Evolutionary conservation across 2,329 filamentous ascomycete species (phyloP).

Genomic region (Cordyceps javanica): DNA sequence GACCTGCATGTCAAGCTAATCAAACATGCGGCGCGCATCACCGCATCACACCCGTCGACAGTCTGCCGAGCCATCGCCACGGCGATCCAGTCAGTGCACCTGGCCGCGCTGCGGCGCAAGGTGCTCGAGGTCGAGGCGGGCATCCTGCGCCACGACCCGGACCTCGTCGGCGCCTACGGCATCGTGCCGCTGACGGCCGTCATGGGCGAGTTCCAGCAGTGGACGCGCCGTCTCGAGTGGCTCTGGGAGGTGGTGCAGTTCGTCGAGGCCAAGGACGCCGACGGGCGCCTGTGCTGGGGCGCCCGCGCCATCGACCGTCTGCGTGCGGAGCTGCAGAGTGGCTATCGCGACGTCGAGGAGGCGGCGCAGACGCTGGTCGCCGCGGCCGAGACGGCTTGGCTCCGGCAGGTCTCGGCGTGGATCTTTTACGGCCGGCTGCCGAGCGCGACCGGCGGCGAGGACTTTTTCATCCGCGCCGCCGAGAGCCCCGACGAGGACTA

Average conservation of each 20-base stretch:
- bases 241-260: conserved; percentile 67
- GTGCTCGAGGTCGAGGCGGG: conserved; percentile 77
- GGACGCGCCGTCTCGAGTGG: conserved; percentile 82
- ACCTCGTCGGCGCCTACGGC: conserved; percentile 81
- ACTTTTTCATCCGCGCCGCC: conserved; percentile 72
- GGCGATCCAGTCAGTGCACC: conserved; percentile 66
- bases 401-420: conserved; percentile 87
- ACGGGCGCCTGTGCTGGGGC: conserved; percentile 49
- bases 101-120: conserved; percentile 74
- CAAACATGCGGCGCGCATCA: conserved; percentile 59
- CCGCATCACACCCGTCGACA: conserved; percentile 65
- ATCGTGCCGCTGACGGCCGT: conserved; percentile 87
- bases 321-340: conserved; percentile 72
- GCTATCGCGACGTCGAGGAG: conserved; percentile 78
- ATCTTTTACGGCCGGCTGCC: conserved; percentile 82
- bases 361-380: conserved; percentile 67
- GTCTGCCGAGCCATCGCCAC: conserved; percentile 85
- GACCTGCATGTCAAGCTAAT: conserved; percentile 70
- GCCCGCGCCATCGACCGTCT: conserved; percentile 72
- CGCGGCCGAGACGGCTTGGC: conserved; percentile 82
- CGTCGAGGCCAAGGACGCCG: conserved; percentile 46
- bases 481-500: conserved; percentile 46
- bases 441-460: conserved; percentile 63
- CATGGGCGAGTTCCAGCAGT: conserved; percentile 77
- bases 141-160: conserved; percentile 70